Base-by-base conservation (phyloP, 2,329 filamentous ascomycete genomes). In the Zymoseptoria passerinii region DNA sequence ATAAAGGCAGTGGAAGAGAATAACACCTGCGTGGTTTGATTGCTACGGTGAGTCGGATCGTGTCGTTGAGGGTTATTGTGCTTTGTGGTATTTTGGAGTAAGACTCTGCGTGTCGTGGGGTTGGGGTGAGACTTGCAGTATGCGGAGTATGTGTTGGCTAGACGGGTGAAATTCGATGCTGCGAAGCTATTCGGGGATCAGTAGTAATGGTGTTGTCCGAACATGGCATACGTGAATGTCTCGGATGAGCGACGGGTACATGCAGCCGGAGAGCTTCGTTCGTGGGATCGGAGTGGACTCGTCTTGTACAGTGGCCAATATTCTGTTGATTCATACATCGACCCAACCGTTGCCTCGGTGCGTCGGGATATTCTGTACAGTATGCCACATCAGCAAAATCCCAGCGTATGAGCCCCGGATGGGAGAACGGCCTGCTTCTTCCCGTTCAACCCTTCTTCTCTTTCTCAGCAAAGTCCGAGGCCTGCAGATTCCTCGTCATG, bases 401-500 rank as follows among this genome's bases (percentile, higher is more conserved):
- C 35, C 35, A 44, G 35, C 35, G 13, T 0, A 13, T 16, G 13
- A 13, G 10, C 16, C 10, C 7, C 35, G 4, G 4, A n/a, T 44
- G 5, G 35, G 35, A 13, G 35, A 44, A n/a, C 35, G 35, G 35
- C 35, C 35, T 44, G 35, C 35, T 44, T 44, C 35, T 44, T 44
- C 4, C 35, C 35, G 35, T 44, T 44, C 35, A 44, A 16, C 13
- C 35, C 35, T 44, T 44, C 7, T 44, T 44, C 59, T 70, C 62
- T 63, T 74, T 75, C 58, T 72, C 71, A 28, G 67, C 72, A 62
- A 99, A 99, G 76, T 99, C 94, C 74, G 90, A 95, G 13, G 90
- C 90, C 77, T 99, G 94, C 75, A 99, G 70, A 71, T 99, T 99
- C 73, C 94, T 82, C 64, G 94, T 97, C 91, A 96, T 96, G 44